A percentile compares a stretch with the other conserved stretches of the same genome.
These are phyloP conservation scores for Ustilago lituana DNA, from an alignment of 1,284 basidiomycete genomes.

Conservation along the genomic window DNA sequence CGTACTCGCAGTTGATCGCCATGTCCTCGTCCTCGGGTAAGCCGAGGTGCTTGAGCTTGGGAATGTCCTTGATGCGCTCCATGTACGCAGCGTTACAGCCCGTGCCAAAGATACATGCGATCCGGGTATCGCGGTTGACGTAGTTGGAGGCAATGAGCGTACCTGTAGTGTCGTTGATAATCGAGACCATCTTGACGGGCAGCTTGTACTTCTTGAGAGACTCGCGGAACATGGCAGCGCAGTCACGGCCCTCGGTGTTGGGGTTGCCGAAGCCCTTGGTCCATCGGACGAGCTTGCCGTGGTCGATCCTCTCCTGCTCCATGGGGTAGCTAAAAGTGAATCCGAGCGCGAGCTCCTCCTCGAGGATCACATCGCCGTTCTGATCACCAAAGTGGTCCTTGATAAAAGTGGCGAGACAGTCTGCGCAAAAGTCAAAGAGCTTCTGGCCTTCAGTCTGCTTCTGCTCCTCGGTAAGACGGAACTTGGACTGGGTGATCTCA, in stretches of 20 bases:
- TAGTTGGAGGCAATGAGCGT: slow-evolving; percentile 97
- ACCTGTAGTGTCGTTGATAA: slow-evolving; percentile 90
- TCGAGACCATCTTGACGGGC: slow-evolving; percentile 64
- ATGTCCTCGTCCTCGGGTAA: slow-evolving; percentile 79
- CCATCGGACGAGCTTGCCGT: slow-evolving; percentile 94
- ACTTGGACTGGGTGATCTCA: slow-evolving; percentile 97
- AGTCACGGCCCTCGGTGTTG: slow-evolving; percentile 91
- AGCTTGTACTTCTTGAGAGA: slow-evolving; percentile 76
- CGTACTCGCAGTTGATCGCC: slow-evolving; percentile 97
- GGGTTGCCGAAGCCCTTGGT: slow-evolving; percentile 96
- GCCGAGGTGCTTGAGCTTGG: slow-evolving; percentile 79
- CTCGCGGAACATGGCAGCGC: slow-evolving; percentile 88
- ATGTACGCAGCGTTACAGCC: slow-evolving; percentile 91
- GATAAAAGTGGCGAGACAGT: slow-evolving; percentile 90
- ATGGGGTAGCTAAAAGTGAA: slow-evolving; percentile 79
- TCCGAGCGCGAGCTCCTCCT: slow-evolving; percentile 82
- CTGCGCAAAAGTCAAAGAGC: slow-evolving; percentile 96
- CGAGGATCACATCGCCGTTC: slow-evolving; percentile 73
- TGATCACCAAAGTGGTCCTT: slow-evolving; percentile 76
- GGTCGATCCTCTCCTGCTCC: slow-evolving; percentile 86
- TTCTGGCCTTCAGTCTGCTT: slow-evolving; percentile 96
- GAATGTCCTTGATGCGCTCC: slow-evolving; percentile 81
- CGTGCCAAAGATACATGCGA: slow-evolving; percentile 96
- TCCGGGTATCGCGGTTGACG: slow-evolving; percentile 87
- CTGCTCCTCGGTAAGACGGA: slow-evolving; percentile 95